Base-by-base conservation (phyloP, 257 asterid genomes). In the Primulina eburnea region DNA sequence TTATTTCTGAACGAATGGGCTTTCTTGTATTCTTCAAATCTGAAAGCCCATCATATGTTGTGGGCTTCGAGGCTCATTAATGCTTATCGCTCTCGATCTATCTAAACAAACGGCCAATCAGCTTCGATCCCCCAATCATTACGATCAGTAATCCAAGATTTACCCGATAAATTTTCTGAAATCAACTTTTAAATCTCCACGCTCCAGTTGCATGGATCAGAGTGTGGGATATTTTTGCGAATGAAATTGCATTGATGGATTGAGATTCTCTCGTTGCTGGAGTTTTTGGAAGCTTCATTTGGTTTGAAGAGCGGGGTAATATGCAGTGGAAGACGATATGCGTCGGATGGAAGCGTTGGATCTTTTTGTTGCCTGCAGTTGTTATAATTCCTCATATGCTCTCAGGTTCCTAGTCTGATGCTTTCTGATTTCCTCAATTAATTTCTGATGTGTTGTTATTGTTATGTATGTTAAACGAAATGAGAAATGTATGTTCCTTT, bases 331-430 rank as follows among this genome's bases (percentile, higher is more conserved):
- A 63, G 87, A 87, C 88, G 80, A 28, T 82, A 0, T 90, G 92
- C 76, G 80, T 76, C 47, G 86, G 96, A 67, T 85, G 97, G 96
- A 87, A 88, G 73, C 82, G 83, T 33, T 80, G 89, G 76, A 77
- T 90, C 37, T 79, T 90, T 50, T 79, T 82, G 63, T 74, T 89
- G 26, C 94, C 97, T 32, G 37, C 82, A 38, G 26, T 90, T 29
- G 61, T 93, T 62, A 56, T 89, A 62, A 37, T 90, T 32, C 76
- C 75, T 4, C 91, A 83, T 70, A 53, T 89, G 67, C 75, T 89
- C 12, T 80, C 96, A 80, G 95, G 99, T 93, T 34, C 56, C 17
- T 28, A 0, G 26, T 60, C 56, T 62, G 32, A 26, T 55, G 60
- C 40, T 59, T 29, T 28, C 6, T 64, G 28, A 3, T 21, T 8